Conservation (phyloP, 2,329 filamentous ascomycete genomes). For the Curvularia lunata region DNA sequence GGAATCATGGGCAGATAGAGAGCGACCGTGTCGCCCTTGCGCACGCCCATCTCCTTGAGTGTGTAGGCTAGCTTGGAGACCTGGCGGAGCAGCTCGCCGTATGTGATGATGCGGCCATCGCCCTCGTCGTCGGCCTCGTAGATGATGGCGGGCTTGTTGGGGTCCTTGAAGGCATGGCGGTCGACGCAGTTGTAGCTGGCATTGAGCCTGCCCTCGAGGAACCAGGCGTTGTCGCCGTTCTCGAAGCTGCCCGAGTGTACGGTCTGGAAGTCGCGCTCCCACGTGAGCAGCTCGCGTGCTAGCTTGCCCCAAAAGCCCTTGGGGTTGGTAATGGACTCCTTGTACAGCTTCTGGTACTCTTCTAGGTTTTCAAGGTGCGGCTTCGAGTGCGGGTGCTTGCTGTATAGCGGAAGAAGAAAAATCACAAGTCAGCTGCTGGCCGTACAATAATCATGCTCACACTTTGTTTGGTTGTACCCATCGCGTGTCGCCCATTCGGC, state of each 20-base stretch:
- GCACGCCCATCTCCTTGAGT: slow-evolving; percentile 92
- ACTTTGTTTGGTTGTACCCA: not conserved
- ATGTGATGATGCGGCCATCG: slow-evolving; percentile 89
- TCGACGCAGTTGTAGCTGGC: slow-evolving; percentile 98
- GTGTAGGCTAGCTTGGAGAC: slow-evolving; percentile 87
- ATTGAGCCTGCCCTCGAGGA: slow-evolving; percentile 90
- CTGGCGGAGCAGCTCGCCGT: slow-evolving; percentile 89
- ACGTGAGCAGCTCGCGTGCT: slow-evolving; percentile 87
- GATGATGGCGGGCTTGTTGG: slow-evolving; percentile 92
- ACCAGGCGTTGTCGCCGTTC: slow-evolving; percentile 91
- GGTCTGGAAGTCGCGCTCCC: slow-evolving; percentile 91
- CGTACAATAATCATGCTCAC: not conserved
- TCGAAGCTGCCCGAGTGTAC: slow-evolving; percentile 77
- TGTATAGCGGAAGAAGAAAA: slow-evolving; percentile 29
- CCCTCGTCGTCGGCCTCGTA: slow-evolving; percentile 94
- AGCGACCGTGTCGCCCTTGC: slow-evolving; percentile 95
- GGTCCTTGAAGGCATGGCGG: slow-evolving; percentile 93
- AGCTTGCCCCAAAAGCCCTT: slow-evolving; percentile 86
- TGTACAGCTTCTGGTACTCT: slow-evolving; percentile 69
- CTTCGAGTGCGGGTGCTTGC: slow-evolving; percentile 64
- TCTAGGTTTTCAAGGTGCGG: slow-evolving; percentile 66
- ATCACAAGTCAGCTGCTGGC: slow-evolving; percentile 20
- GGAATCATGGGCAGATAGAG: slow-evolving; percentile 99
- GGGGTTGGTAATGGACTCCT: slow-evolving; percentile 88
- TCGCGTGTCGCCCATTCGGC: slow-evolving; percentile 9